Conservation (phyloP, 208 protist genomes). For the Trypanosoma boissoni region DNA sequence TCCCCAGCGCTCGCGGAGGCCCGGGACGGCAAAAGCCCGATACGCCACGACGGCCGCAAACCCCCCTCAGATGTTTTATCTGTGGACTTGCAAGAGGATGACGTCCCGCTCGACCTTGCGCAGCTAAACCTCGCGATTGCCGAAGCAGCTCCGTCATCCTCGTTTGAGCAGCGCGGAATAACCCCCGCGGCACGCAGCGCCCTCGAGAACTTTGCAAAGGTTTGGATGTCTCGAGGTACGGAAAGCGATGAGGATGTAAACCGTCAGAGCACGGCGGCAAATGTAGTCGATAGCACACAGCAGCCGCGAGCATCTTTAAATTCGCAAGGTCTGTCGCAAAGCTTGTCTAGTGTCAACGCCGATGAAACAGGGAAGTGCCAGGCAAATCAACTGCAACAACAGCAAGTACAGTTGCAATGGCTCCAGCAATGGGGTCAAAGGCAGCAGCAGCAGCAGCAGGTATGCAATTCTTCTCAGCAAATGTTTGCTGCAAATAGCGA, state of each 20-base stretch:
- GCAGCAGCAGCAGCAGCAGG: not conserved
- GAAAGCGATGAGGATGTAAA: not conserved
- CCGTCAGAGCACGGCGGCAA: not conserved
- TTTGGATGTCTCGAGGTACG: slow-evolving; percentile 1
- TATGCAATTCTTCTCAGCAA: not conserved
- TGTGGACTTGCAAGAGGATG: too few species aligned
- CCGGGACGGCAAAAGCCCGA: too few species aligned
- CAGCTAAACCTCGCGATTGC: not conserved
- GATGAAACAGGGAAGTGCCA: not conserved
- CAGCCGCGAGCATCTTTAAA: not conserved
- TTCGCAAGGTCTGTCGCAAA: not conserved
- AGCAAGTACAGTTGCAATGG: not conserved
- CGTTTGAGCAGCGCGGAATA: slow-evolving; percentile 7
- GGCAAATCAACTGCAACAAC: not conserved
- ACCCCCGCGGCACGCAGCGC: slow-evolving; percentile 9
- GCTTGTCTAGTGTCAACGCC: too few species aligned
- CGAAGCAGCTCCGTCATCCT: not conserved
- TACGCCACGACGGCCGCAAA: too few species aligned
- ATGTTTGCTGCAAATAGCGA: not conserved
- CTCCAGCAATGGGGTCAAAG: not conserved
- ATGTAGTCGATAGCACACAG: not conserved
- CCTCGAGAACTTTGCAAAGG: slow-evolving; percentile 23
- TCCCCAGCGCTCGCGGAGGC: too few species aligned
- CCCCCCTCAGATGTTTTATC: too few species aligned
- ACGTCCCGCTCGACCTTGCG: slow-evolving; percentile 9